phyloP scores from a whole-genome alignment of 768 basidiomycete genomes.

The Cyathus striatus region DNA sequence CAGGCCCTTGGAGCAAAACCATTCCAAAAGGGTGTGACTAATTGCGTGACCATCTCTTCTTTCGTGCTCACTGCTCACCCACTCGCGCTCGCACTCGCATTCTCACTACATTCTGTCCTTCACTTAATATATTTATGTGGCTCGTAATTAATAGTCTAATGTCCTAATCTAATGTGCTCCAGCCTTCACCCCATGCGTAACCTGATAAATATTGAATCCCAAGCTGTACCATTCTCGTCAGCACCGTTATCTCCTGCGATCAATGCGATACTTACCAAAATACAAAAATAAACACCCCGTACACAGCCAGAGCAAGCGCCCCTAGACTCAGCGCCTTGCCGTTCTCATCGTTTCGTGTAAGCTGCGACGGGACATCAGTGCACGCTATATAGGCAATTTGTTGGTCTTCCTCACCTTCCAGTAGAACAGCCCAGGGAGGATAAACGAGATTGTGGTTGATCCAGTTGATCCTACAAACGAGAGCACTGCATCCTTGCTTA shows the following conservation, averaged over 20 bases:
- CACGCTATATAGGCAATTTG: no score
- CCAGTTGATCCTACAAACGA: slow-evolving; percentile 97
- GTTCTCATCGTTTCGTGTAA: slow-evolving; percentile 64
- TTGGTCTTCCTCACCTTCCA: no score
- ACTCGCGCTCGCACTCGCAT: no score
- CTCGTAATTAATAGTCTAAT: no score
- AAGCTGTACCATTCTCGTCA: slow-evolving; percentile 40
- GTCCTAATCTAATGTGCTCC: no score
- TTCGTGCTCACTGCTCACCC: no score
- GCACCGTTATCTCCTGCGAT: background rate
- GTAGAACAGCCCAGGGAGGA: slow-evolving; percentile 89
- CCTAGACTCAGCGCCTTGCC: slow-evolving; percentile 47
- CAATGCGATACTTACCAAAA: slow-evolving; percentile 90
- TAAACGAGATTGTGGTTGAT: slow-evolving; percentile 95
- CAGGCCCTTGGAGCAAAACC: no score
- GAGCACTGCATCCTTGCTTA: slow-evolving; percentile 49
- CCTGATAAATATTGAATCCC: slow-evolving; percentile 73
- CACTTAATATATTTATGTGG: no score
- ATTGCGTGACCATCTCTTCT: no score
- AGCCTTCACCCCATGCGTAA: slow-evolving; percentile 26
- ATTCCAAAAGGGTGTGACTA: no score
- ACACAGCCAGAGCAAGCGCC: slow-evolving; percentile 62
- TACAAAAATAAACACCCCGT: slow-evolving; percentile 75
- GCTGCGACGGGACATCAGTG: slow-evolving; percentile 36
- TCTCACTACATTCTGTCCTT: no score